Conservation (phyloP, 2,329 filamentous ascomycete genomes). For the Penicillium palitans region DNA sequence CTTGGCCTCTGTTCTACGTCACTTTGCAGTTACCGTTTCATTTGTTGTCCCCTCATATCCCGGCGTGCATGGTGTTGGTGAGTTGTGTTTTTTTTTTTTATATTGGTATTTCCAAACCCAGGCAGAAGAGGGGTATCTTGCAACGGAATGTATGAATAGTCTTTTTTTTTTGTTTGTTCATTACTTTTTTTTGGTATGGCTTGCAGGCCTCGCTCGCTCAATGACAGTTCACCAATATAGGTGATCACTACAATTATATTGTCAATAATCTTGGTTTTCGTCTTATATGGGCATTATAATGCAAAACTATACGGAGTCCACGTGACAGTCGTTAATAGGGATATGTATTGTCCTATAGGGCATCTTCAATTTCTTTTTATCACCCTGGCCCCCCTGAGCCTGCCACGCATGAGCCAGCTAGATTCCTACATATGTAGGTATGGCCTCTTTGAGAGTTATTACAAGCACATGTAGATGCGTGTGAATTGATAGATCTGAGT, state of each 20-base stretch:
- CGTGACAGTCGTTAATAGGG: too few relatives aligned
- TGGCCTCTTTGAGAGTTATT: too few relatives aligned
- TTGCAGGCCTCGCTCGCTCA: background rate
- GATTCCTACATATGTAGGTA: too few relatives aligned
- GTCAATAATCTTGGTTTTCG: constrained; percentile 11
- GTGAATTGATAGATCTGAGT: too few relatives aligned
- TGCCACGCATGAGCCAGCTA: too few relatives aligned
- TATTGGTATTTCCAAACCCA: background rate
- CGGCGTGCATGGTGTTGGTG: constrained; percentile 9
- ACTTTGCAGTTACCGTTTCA: background rate
- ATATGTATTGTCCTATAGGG: too few relatives aligned
- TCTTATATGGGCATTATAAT: too few relatives aligned
- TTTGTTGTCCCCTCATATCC: constrained; percentile 1
- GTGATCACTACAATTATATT: constrained; percentile 7
- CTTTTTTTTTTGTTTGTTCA: constrained; percentile 5
- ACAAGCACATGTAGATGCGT: too few relatives aligned
- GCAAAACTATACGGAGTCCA: too few relatives aligned
- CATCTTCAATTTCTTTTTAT: background rate
- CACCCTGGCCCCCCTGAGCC: background rate
- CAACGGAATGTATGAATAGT: constrained; percentile 25
- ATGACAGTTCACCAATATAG: background rate
- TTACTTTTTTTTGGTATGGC: constrained; percentile 2
- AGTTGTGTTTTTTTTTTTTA: background rate
- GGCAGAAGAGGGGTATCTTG: background rate
- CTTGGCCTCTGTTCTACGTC: background rate